Evolutionary conservation across 148 eudicot genomes (phyloP), one percentile per base, ranked within the genome.

Genomic region (Agrostemma githago): DNA sequence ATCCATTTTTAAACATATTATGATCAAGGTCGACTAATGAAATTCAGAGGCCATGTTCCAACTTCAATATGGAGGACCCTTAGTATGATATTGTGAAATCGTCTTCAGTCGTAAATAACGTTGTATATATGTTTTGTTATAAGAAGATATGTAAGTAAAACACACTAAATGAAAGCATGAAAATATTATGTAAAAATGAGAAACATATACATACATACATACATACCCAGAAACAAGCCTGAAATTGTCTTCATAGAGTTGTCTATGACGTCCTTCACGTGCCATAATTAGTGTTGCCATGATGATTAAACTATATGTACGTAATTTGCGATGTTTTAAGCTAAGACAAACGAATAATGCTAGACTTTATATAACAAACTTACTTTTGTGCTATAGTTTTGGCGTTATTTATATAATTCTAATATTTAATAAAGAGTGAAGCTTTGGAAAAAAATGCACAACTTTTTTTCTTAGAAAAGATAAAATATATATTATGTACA

Each of bases 211-310:
- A 26, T 26, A 26, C 34, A 26, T 26, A 26, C 34, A 26, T 26
- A 74, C 72, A 7, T 78, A 82, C 84, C 84, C 84, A 19, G 84
- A 82, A 8, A 82, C 84, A 12, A 82, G 84, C 9, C 84, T 66
- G 62, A 72, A 75, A 34, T 78, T 78, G 71, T 68, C 84, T 76
- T 78, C 70, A 64, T 82, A 82, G 41, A 77, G 82, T 62, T 82
- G 84, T 10, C 82, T 60, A 56, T 82, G 76, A n/a, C 84, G 84
- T 16, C 84, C 84, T 73, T 73, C 67, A 41, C 84, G 65, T 34
- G 84, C 74, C 38, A 72, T 26, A 12, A 82, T 53, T 66, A 78
- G 59, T 34, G 74, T 66, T 9, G 78, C 76, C 81, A 78, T 74
- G 81, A 82, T 82, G 59, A 46, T 44, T 26, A 69, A 69, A 42